Evolutionary conservation across 345 rosid genomes (phyloP), one percentile per base, ranked within the genome.

Genomic region (Ailanthus altissimus): DNA sequence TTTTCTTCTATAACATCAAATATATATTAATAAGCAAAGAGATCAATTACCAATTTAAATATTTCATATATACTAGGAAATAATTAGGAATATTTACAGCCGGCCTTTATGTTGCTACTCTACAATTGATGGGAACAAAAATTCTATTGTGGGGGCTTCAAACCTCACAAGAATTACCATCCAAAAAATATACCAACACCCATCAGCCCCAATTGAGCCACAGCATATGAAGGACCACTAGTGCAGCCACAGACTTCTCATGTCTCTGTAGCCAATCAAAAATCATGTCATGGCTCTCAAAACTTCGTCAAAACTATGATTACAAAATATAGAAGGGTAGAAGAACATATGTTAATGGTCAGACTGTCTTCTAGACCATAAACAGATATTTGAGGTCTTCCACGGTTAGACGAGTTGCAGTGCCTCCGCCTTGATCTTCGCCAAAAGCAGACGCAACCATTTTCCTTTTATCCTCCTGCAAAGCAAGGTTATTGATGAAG

Each of bases 361-460:
- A 4, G 15, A 54, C 60, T 40, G 63, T 59, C n/a, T 73, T 56
- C 77, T 75, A 81, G 70, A 81, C 76, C 87, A 79, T 85, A 73
- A 88, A 88, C 65, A 83, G 66, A 78, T 90, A 92, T 60, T 78
- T 93, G 62, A 93, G 98, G 85, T 96, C 99, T 65, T 92, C 94
- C 70, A 87, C 93, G 0, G 97, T 96, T 75, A 92, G 86, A 79
- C 97, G 90, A 81, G 92, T 78, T 26, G 91, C 90, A n/a, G 93
- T 74, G 68, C 88, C 79, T 75, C 97, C 98, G 15, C 88, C 87
- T 47, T 86, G 89, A 75, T 95, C 99, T 84, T 96, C 98, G 25
- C 98, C 99, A 83, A 90, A 95, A n/a, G 98, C 98, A 79, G 97
- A 92, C 5, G 98, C 97, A 72, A 96, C 97, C 98, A 96, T 92